Conservation (phyloP, 2,329 filamentous ascomycete genomes). For the Diaporthe citrichinensis region DNA sequence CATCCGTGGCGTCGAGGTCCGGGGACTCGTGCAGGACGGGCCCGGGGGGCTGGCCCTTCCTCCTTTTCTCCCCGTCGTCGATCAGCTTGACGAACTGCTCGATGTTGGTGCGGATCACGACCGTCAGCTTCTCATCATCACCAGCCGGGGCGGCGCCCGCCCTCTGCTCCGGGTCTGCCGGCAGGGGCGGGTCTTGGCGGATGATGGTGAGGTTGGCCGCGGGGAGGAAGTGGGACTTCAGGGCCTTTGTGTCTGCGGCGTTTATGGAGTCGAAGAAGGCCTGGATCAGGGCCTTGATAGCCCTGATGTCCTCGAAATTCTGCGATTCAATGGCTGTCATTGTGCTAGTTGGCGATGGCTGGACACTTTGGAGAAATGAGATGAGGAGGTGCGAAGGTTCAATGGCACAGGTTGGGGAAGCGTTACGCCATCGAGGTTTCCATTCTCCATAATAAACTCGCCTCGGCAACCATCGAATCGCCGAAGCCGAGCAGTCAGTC, state of each 20-base stretch:
- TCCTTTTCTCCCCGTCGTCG: constrained; percentile 33
- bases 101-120: constrained; percentile 36
- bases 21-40: constrained; percentile 36
- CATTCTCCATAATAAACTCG: constrained; percentile 30
- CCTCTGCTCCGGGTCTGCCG: neutral
- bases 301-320: constrained; percentile 22
- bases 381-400: constrained; percentile 20
- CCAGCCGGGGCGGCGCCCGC: neutral
- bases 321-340: constrained; percentile 37
- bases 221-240: constrained; percentile 35
- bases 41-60: constrained; percentile 28
- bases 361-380: neutral
- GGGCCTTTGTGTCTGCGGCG: constrained; percentile 35
- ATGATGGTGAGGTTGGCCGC: constrained; percentile 36
- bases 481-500: constrained; percentile 15
- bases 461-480: constrained; percentile 17
- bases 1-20: constrained; percentile 33
- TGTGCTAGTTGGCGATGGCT: neutral
- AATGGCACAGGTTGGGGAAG: constrained; percentile 6
- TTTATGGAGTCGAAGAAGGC: constrained; percentile 41
- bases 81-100: constrained; percentile 39
- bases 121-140: constrained; percentile 33
- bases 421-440: constrained; percentile 15
- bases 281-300: constrained; percentile 41
- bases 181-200: constrained; percentile 38